A percentile compares a stretch with the other conserved stretches of the same genome.
phyloP scores from a whole-genome alignment of 306 rosid genomes.

The Vigna trinervia region DNA sequence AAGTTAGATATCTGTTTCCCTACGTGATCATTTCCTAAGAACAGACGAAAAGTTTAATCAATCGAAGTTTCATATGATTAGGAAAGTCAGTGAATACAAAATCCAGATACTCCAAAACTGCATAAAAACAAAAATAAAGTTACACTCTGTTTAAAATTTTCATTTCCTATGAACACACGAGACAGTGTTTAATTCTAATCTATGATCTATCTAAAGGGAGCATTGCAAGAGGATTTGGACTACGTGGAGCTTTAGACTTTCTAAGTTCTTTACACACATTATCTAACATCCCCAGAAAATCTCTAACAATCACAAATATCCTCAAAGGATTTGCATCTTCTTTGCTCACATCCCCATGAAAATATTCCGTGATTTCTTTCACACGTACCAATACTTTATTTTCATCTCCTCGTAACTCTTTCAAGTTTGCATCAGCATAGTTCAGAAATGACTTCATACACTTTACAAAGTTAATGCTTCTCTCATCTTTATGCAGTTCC shows the following conservation, averaged over 20 bases:
- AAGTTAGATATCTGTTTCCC: neutral
- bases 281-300: slow-evolving; percentile 88
- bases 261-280: slow-evolving; percentile 93
- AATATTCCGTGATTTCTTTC: slow-evolving; percentile 85
- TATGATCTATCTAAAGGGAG: slow-evolving; percentile 68
- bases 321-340: slow-evolving; percentile 82
- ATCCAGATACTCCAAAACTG: slow-evolving; percentile 42
- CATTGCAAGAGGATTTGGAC: slow-evolving; percentile 66
- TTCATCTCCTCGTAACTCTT: slow-evolving; percentile 73
- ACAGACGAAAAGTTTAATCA: neutral
- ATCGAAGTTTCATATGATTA: slow-evolving; percentile 14
- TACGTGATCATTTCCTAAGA: neutral
- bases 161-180: slow-evolving; percentile 44
- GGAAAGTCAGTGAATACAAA: slow-evolving; percentile 4
- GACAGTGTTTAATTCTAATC: slow-evolving; percentile 1
- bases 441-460: slow-evolving; percentile 58
- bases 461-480: slow-evolving; percentile 49
- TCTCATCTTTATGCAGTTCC: slow-evolving; percentile 55
- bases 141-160: slow-evolving; percentile 45
- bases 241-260: slow-evolving; percentile 57
- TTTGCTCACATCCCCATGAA: slow-evolving; percentile 87
- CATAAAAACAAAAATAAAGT: slow-evolving; percentile 39
- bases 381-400: slow-evolving; percentile 67
- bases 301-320: slow-evolving; percentile 94
- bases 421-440: slow-evolving; percentile 62